Conservation (phyloP, 805 yeast species). For the Saturnispora bothae region DNA sequence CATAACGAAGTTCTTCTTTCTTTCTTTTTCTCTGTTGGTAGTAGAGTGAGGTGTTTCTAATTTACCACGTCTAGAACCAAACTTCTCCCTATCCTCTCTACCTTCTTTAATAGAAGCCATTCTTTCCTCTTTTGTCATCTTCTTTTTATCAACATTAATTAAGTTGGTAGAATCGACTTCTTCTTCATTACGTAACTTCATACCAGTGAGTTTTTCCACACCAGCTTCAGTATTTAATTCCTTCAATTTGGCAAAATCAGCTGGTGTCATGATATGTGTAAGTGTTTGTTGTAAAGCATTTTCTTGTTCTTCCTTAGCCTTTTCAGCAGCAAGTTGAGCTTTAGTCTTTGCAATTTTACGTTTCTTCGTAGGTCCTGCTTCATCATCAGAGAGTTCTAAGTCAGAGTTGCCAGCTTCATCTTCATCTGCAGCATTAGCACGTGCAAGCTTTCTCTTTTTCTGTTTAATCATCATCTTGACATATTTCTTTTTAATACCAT, state of each 20-base stretch:
- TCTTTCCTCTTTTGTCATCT: conserved; percentile 84
- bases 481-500: conserved; percentile 27
- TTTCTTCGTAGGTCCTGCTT: conserved; percentile 28
- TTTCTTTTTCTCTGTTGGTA: conserved; percentile 89
- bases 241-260: conserved; percentile 92
- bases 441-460: conserved; percentile 20
- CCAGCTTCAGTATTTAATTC: conserved; percentile 83
- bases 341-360: conserved; percentile 18
- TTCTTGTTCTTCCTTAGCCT: conserved; percentile 29
- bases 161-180: conserved; percentile 69
- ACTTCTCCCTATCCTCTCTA: conserved; percentile 83
- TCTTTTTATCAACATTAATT: conserved; percentile 71
- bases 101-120: conserved; percentile 83
- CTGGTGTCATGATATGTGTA: conserved; percentile 72
- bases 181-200: conserved; percentile 57
- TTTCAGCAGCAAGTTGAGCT: conserved; percentile 21
- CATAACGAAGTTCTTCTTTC: conserved; percentile 99
- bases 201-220: conserved; percentile 65
- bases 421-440: conserved; percentile 14
- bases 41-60: conserved; percentile 73
- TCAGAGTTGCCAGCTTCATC: conserved; percentile 33
- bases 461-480: conserved; percentile 25
- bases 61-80: conserved; percentile 80
- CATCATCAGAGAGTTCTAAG: conserved; percentile 40
- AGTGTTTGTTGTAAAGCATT: conserved; percentile 44